A percentile compares a stretch with the other conserved stretches of the same genome.
phyloP scores from a whole-genome alignment of 2,329 filamentous ascomycete species.

The Sarocladium brachiariae region DNA sequence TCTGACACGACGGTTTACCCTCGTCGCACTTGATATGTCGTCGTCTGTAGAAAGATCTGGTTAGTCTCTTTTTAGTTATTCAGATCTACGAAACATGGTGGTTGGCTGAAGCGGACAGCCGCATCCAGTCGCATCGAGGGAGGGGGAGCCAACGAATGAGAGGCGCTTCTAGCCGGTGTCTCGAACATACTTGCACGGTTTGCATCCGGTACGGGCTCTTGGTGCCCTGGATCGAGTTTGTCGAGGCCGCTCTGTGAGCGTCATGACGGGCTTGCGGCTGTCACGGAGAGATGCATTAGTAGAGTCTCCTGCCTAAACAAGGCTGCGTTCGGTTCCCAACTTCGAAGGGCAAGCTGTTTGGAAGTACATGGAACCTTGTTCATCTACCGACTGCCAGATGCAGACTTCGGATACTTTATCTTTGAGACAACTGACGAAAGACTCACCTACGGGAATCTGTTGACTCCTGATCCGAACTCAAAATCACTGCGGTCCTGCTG shows the following conservation, averaged over 20 bases:
- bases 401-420: no score
- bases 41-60: neutral
- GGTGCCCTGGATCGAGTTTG: slow-evolving; percentile 3
- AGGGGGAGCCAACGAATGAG: neutral
- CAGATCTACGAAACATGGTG: no score
- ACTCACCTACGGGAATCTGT: no score
- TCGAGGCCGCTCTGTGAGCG: neutral
- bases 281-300: neutral
- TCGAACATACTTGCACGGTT: neutral
- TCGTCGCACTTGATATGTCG: slow-evolving; percentile 7
- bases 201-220: slow-evolving; percentile 4
- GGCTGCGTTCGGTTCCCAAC: no score
- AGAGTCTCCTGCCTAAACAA: no score
- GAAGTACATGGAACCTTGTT: no score
- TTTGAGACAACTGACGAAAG: no score
- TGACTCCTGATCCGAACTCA: no score
- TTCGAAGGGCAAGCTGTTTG: no score
- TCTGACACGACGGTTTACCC: slow-evolving; percentile 2
- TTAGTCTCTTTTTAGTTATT: neutral
- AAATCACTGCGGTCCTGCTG: no score
- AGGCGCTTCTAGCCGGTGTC: neutral
- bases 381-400: no score
- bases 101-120: neutral
- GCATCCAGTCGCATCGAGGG: neutral
- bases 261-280: neutral